Evolutionary conservation across 2,329 filamentous ascomycete genomes (phyloP).

Genomic region (Kalaharituber pfeilii): DNA sequence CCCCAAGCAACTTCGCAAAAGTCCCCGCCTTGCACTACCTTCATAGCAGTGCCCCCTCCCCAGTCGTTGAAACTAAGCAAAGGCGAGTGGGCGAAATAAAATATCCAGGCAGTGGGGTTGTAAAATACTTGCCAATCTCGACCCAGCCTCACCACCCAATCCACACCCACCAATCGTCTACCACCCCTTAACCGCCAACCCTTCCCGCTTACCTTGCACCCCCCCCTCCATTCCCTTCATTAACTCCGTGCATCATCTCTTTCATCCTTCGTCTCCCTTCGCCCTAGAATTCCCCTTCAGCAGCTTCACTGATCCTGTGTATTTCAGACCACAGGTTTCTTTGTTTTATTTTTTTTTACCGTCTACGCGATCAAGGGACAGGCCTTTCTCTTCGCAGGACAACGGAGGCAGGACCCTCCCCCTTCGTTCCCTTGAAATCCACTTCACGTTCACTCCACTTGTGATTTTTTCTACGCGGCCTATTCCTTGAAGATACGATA

Average conservation of each 20-base stretch:
- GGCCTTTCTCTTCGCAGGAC: conserved; percentile 21
- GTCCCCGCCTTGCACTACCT: too few species aligned
- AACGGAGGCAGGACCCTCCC: conserved; percentile 21
- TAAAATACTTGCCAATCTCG: not conserved
- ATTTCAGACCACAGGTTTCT: conserved; percentile 18
- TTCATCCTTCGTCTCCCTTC: conserved; percentile 9
- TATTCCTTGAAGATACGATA: conserved; percentile 1
- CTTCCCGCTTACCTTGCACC: conserved; percentile 1
- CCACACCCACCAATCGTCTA: conserved; percentile 4
- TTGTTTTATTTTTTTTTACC: conserved; percentile 20
- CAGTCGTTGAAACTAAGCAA: too few species aligned
- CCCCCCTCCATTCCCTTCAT: conserved; percentile 15
- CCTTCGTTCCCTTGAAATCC: conserved; percentile 20
- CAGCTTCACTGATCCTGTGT: not conserved
- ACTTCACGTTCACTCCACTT: conserved; percentile 16
- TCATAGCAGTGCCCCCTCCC: too few species aligned
- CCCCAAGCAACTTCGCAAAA: too few species aligned
- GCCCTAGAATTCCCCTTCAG: conserved; percentile 10
- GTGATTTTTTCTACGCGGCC: not conserved
- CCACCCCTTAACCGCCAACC: conserved; percentile 18
- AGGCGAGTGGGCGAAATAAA: not conserved
- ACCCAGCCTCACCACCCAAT: not conserved
- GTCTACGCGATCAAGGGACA: conserved; percentile 20
- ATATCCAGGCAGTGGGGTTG: not conserved
- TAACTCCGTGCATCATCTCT: conserved; percentile 20